A percentile compares a stretch with the other conserved stretches of the same genome.
Conservation (phyloP, 345 rosid genomes). For the Syzygium aromaticum region DNA sequence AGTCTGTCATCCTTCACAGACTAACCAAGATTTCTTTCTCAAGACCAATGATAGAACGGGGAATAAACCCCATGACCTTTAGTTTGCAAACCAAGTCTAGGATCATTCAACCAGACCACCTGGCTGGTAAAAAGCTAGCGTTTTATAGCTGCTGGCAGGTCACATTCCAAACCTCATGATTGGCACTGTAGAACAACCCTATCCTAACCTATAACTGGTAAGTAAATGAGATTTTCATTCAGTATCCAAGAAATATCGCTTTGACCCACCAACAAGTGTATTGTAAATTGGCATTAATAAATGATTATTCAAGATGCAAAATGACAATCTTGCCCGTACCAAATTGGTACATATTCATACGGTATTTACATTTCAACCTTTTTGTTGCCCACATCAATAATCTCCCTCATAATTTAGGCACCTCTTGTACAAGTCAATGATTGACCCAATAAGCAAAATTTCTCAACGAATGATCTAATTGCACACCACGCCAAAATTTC, state of each 20-base stretch:
- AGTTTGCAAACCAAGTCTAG: not conserved
- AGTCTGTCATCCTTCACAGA: not conserved
- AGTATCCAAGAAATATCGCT: not conserved
- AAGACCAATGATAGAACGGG: not conserved
- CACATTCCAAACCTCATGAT: not conserved
- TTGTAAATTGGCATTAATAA: not conserved
- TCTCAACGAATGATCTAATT: not conserved
- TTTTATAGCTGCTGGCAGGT: not conserved
- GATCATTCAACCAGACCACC: not conserved
- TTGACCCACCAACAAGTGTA: not conserved
- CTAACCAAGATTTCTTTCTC: not conserved
- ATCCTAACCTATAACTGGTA: not conserved
- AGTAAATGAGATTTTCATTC: not conserved
- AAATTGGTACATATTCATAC: not conserved
- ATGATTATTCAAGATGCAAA: not conserved
- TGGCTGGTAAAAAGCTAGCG: not conserved
- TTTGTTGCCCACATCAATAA: not conserved
- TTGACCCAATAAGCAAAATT: not conserved
- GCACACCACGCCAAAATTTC: slow-evolving; percentile 1
- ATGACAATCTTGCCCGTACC: not conserved
- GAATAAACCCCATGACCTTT: not conserved
- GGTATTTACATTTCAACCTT: not conserved
- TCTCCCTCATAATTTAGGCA: not conserved
- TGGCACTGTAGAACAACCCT: not conserved
- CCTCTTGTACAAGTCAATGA: not conserved